Evolutionary conservation across 106 monocot genomes (phyloP).

Genomic region (Chionographis japonica): DNA sequence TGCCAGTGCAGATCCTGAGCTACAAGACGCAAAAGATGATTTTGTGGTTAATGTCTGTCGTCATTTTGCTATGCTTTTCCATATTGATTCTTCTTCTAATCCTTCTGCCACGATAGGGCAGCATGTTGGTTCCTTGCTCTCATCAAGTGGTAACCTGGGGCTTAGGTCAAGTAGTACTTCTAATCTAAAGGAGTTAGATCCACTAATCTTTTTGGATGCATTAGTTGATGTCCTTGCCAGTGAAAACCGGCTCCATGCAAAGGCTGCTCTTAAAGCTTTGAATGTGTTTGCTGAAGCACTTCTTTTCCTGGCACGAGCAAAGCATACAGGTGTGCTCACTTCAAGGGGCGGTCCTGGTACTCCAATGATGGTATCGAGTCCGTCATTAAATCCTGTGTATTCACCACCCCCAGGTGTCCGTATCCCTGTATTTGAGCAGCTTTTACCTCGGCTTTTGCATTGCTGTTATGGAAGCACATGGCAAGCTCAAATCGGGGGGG

Average conservation of each 20-base stretch:
- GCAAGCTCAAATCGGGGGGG: constrained; percentile 99
- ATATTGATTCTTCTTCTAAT: constrained; percentile 65
- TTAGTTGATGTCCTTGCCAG: constrained; percentile 85
- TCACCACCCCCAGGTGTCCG: constrained; percentile 78
- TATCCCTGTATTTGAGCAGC: constrained; percentile 91
- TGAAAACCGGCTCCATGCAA: constrained; percentile 83
- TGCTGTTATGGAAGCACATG: constrained; percentile 97
- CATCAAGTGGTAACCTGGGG: constrained; percentile 26
- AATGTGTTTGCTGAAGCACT: constrained; percentile 84
- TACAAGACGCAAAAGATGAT: constrained; percentile 70
- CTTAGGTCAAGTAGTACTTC: constrained; percentile 55
- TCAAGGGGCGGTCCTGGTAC: constrained; percentile 79
- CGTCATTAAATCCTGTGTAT: constrained; percentile 91
- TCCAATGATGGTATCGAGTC: constrained; percentile 95
- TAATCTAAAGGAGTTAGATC: constrained; percentile 95
- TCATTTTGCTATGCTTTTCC: constrained; percentile 99
- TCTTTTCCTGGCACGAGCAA: constrained; percentile 78
- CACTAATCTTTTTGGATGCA: constrained; percentile 91
- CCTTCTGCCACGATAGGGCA: constrained; percentile 44
- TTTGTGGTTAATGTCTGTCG: constrained; percentile 74
- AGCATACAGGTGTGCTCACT: constrained; percentile 53
- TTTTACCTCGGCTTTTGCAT: constrained; percentile 89
- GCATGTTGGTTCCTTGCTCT: constrained; percentile 36
- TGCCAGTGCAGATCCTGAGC: constrained; percentile 65
- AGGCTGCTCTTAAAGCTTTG: constrained; percentile 71